Conservation (phyloP, 306 rosid genomes). For the Sophora flavescens region DNA sequence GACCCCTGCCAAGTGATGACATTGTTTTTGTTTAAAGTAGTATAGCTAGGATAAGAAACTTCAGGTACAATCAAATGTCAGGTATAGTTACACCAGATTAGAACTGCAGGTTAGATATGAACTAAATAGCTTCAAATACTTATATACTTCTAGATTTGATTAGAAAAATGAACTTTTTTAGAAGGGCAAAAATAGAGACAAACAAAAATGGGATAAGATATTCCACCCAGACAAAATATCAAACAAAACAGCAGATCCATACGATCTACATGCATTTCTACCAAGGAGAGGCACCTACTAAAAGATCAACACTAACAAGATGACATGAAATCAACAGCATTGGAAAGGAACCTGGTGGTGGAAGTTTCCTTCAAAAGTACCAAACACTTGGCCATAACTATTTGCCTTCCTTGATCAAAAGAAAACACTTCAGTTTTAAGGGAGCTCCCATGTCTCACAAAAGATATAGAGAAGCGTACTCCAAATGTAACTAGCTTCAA, state of each 20-base stretch:
- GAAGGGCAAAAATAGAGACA: neutral
- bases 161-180: neutral
- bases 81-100: constrained; percentile 22
- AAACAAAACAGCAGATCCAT: neutral
- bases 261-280: neutral
- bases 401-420: neutral
- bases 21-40: neutral
- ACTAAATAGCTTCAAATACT: constrained; percentile 1
- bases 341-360: neutral
- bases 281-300: neutral
- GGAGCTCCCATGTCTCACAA: neutral
- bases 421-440: neutral
- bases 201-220: neutral
- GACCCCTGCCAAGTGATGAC: neutral
- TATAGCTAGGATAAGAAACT: constrained; percentile 11
- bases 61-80: constrained; percentile 4
- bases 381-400: neutral
- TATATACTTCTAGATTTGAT: constrained; percentile 2
- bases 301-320: neutral
- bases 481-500: neutral
- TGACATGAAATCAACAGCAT: neutral
- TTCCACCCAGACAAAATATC: neutral
- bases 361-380: neutral
- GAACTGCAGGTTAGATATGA: constrained; percentile 28
- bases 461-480: neutral